A percentile compares a stretch with the other conserved stretches of the same genome.
Evolutionary conservation across 2,329 filamentous ascomycete genomes (phyloP).

Genomic region (Xylariaceae sp.): DNA sequence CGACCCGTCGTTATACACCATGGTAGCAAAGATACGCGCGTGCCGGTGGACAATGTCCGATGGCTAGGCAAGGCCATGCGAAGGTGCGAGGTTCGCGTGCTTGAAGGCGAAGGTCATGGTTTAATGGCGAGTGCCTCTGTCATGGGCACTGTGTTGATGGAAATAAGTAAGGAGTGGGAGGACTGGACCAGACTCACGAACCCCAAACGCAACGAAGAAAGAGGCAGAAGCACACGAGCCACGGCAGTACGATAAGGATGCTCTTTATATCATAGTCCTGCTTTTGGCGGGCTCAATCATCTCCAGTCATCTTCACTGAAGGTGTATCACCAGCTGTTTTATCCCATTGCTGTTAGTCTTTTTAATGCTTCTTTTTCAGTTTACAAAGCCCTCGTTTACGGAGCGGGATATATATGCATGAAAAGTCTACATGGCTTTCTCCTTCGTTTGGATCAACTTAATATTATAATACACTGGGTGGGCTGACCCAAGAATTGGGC

Average conservation of each 20-base stretch:
- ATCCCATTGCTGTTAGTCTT: not conserved
- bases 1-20: conserved; percentile 93
- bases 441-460: not conserved
- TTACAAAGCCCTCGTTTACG: not conserved
- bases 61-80: conserved; percentile 97
- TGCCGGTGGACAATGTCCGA: conserved; percentile 91
- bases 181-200: conserved; percentile 75
- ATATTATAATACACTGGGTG: not conserved
- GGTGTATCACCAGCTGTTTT: not conserved
- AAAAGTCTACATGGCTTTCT: not conserved
- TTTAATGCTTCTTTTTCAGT: not conserved
- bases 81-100: conserved; percentile 85
- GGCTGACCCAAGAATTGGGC: not conserved
- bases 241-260: conserved; percentile 29
- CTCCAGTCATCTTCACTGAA: no score
- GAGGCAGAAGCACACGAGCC: conserved; percentile 35
- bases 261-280: no score
- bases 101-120: conserved; percentile 92
- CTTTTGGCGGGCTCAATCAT: no score
- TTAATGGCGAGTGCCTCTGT: conserved; percentile 93
- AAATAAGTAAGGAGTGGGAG: conserved; percentile 94
- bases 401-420: not conserved
- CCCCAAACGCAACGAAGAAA: conserved; percentile 38
- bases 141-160: conserved; percentile 93
- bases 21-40: conserved; percentile 85